These are phyloP conservation scores for Aspergillus sp. DNA, from an alignment of 2,329 filamentous ascomycete species.

Conservation along the genomic window DNA sequence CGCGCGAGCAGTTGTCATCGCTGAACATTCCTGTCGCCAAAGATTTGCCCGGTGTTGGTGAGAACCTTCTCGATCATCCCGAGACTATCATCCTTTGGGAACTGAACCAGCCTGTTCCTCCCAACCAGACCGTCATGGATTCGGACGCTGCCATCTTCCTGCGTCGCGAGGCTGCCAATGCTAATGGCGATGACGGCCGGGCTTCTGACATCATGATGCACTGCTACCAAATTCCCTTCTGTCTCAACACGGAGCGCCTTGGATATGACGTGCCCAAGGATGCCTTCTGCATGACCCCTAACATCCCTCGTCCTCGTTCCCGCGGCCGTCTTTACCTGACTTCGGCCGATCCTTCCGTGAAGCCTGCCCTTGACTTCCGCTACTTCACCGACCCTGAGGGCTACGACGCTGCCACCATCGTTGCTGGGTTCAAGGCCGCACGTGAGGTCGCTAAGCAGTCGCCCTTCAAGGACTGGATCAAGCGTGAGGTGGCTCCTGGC, in stretches of 20 bases:
- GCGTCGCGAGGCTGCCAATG: conserved; percentile 66
- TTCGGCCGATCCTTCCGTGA: conserved; percentile 65
- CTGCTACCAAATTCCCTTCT: conserved; percentile 93
- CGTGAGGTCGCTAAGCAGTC: conserved; percentile 66
- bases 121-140: conserved; percentile 83
- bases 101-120: conserved; percentile 68
- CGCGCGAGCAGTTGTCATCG: conserved; percentile 44
- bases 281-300: conserved; percentile 89
- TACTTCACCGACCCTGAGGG: conserved; percentile 84
- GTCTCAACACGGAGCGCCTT: conserved; percentile 73
- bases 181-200: conserved; percentile 62
- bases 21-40: conserved; percentile 53
- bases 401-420: conserved; percentile 75
- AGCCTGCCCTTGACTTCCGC: conserved; percentile 78
- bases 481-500: conserved; percentile 72
- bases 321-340: conserved; percentile 72
- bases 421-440: conserved; percentile 69
- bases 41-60: conserved; percentile 56
- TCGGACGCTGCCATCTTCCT: conserved; percentile 85
- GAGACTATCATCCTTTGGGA: conserved; percentile 68
- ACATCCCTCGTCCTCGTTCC: conserved; percentile 76
- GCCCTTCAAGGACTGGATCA: conserved; percentile 77
- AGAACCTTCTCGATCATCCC: conserved; percentile 60
- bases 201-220: conserved; percentile 92
- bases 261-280: conserved; percentile 66